Percentiles rank a stretch among this genome's conserved stretches.
Evolutionary conservation across 139 green algal species (phyloP).

Genomic region (Ulvella scutata): DNA sequence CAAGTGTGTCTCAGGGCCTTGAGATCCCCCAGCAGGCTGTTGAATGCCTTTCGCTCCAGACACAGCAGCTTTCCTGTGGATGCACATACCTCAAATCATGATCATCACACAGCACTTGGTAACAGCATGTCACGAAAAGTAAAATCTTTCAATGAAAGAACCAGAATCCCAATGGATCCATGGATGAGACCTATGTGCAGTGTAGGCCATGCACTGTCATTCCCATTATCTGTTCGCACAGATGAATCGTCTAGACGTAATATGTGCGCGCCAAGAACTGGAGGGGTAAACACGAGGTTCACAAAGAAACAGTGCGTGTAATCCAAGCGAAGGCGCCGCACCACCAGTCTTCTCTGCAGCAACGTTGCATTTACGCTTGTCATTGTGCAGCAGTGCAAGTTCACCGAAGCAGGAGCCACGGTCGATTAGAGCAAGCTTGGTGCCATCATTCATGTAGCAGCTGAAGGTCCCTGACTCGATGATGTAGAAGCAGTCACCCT

Average conservation of each 20-base stretch:
- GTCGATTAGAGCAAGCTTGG: slow-evolving; percentile 37
- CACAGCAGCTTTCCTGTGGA: slow-evolving; percentile 25
- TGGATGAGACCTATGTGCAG: too few species aligned
- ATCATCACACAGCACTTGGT: too few species aligned
- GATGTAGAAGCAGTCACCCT: slow-evolving; percentile 74
- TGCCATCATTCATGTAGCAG: slow-evolving; percentile 35
- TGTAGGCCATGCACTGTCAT: too few species aligned
- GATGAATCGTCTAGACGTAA: too few species aligned
- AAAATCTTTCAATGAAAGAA: too few species aligned
- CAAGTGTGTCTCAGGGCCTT: slow-evolving; percentile 59
- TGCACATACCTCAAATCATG: too few species aligned
- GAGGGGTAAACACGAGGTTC: too few species aligned
- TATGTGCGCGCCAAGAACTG: too few species aligned
- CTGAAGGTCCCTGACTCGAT: slow-evolving; percentile 60
- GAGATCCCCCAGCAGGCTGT: slow-evolving; percentile 39
- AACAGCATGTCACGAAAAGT: too few species aligned
- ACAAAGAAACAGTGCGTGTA: too few species aligned
- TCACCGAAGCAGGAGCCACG: slow-evolving; percentile 81
- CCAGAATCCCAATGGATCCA: too few species aligned
- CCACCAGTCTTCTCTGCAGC: neutral
- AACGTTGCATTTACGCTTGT: neutral
- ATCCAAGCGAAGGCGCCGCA: neutral
- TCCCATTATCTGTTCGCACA: too few species aligned
- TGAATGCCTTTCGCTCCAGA: slow-evolving; percentile 52
- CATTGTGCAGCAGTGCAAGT: slow-evolving; percentile 51